Conservation (phyloP, 129 eudicot genomes). For the Logfia minima region DNA sequence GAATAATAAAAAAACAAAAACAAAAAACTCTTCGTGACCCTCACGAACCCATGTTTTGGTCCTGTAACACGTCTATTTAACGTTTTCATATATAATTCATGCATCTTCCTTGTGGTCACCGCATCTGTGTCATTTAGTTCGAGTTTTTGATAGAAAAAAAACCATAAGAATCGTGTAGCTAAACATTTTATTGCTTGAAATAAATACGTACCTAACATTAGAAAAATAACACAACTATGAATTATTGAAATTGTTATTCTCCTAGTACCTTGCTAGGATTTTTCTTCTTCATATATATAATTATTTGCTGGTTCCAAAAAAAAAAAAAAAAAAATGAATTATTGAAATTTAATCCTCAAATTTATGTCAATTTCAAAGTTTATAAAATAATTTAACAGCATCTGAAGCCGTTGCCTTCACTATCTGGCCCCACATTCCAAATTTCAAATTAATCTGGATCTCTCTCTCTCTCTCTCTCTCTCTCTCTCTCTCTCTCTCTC, state of each 20-base stretch:
- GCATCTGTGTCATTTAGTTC: too few species aligned
- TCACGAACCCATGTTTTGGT: slow-evolving; percentile 42
- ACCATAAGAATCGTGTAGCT: too few species aligned
- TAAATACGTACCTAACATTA: neutral
- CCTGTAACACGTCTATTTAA: neutral
- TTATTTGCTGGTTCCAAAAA: too few species aligned
- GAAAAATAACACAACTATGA: neutral
- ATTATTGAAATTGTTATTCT: too few species aligned
- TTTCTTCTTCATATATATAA: too few species aligned
- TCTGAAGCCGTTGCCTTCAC: slow-evolving; percentile 23
- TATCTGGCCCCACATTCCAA: neutral
- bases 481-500: neutral
- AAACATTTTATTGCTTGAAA: neutral
- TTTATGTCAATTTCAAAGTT: too few species aligned
- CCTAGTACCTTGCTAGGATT: too few species aligned
- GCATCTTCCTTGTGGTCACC: too few species aligned
- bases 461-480: neutral
- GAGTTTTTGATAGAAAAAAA: too few species aligned
- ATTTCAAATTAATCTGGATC: slow-evolving; percentile 27
- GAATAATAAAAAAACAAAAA: neutral
- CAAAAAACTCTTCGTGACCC: slow-evolving; percentile 44
- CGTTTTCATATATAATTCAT: too few species aligned
- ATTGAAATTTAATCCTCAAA: too few species aligned
- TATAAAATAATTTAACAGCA: neutral
- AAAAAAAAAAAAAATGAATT: too few species aligned